These are phyloP conservation scores for Eimeria falciformis DNA, from an alignment of 169 alveolate species.

Conservation along the genomic window DNA sequence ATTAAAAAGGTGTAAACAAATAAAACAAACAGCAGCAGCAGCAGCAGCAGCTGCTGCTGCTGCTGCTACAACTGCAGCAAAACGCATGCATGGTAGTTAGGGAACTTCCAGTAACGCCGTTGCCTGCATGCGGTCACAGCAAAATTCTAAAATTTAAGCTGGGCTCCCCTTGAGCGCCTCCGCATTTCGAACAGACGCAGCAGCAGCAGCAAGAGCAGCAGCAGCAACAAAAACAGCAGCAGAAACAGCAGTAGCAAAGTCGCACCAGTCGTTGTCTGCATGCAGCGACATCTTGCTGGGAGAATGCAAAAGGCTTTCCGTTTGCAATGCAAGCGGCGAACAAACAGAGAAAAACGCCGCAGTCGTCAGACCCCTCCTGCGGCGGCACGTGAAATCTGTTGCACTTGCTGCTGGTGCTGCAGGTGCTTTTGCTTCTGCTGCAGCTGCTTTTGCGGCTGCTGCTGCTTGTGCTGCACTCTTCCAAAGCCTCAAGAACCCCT, in stretches of 20 bases:
- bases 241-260: constrained; percentile 8
- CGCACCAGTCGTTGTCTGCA: constrained; percentile 40
- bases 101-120: constrained; percentile 33
- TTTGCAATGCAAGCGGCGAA: constrained; percentile 28
- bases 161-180: background rate
- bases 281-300: constrained; percentile 57
- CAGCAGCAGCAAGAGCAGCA: constrained; percentile 7
- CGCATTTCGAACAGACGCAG: background rate
- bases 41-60: background rate
- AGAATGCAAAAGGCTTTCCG: constrained; percentile 25
- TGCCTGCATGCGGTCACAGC: constrained; percentile 15
- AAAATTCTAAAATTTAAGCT: no score
- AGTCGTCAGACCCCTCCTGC: constrained; percentile 50
- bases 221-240: constrained; percentile 1
- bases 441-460: constrained; percentile 11
- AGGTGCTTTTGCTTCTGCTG: constrained; percentile 10
- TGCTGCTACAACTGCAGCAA: background rate
- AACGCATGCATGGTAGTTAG: no score
- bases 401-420: constrained; percentile 35
- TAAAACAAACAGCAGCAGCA: background rate
- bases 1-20: no score
- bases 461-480: constrained; percentile 1
- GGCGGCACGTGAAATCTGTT: background rate
- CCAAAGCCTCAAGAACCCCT: no score
- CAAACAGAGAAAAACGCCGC: constrained; percentile 33